These are phyloP conservation scores for Orbilia quercus DNA, from an alignment of 2,329 filamentous ascomycete genomes.

Conservation along the genomic window DNA sequence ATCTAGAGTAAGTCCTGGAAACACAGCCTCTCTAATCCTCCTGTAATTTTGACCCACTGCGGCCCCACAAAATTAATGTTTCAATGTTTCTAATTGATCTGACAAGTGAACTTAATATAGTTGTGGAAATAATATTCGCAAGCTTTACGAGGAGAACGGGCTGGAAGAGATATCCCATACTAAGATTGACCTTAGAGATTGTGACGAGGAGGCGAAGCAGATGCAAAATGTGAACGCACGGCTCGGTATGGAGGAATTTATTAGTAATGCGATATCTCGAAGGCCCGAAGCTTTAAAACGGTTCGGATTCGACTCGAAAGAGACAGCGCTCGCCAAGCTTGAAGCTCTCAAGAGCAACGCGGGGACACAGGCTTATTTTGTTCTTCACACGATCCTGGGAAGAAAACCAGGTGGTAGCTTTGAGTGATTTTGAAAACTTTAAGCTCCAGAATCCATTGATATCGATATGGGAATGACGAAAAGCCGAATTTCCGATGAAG, in stretches of 20 bases:
- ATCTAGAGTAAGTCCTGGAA: slow-evolving; percentile 38
- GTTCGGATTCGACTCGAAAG: slow-evolving; percentile 40
- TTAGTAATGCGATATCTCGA: slow-evolving; percentile 38
- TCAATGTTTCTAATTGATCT: slow-evolving; percentile 18
- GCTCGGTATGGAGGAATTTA: slow-evolving; percentile 41
- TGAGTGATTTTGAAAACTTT: background rate
- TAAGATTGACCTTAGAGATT: slow-evolving; percentile 37
- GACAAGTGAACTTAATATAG: slow-evolving; percentile 35
- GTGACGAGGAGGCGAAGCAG: slow-evolving; percentile 36
- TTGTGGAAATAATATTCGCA: slow-evolving; percentile 43
- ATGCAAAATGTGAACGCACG: slow-evolving; percentile 49
- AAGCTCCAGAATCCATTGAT: background rate
- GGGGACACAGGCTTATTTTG: slow-evolving; percentile 34
- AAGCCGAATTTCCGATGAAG: no score
- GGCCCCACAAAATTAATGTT: background rate
- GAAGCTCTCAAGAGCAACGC: background rate
- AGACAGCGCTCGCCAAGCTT: slow-evolving; percentile 23
- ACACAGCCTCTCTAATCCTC: slow-evolving; percentile 9
- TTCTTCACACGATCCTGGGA: slow-evolving; percentile 38
- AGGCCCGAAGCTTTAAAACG: slow-evolving; percentile 36
- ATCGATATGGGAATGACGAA: background rate
- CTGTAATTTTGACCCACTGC: slow-evolving; percentile 9
- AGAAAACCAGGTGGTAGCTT: slow-evolving; percentile 21
- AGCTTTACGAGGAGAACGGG: slow-evolving; percentile 22
- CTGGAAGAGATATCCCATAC: slow-evolving; percentile 22